Percentiles rank a stretch among this genome's conserved stretches.
These are phyloP conservation scores for Thalassiosira mediterranea DNA, from an alignment of 352 stramenopile genomes.

Conservation along the genomic window DNA sequence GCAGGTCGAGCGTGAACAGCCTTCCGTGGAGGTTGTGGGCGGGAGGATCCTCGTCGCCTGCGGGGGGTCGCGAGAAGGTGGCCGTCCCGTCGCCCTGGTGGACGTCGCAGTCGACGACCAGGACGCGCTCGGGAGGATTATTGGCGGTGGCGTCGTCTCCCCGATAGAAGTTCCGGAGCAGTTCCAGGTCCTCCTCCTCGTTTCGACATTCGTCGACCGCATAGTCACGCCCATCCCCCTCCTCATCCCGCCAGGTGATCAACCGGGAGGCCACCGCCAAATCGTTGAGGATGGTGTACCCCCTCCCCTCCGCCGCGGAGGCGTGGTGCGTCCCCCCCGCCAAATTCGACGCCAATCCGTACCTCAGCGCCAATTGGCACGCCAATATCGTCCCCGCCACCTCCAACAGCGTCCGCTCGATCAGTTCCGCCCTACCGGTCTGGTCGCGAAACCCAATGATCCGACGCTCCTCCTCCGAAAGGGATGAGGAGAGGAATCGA, in stretches of 20 bases:
- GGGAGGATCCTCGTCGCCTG: not conserved
- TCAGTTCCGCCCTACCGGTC: constrained; percentile 63
- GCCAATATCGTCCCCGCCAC: constrained; percentile 81
- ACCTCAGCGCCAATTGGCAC: constrained; percentile 72
- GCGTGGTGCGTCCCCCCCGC: constrained; percentile 85
- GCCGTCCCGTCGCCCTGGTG: constrained; percentile 86
- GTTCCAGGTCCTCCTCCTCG: not conserved
- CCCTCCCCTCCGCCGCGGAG: constrained; percentile 58
- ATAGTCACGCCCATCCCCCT: constrained; percentile 1
- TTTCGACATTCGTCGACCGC: not conserved
- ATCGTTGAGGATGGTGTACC: constrained; percentile 86
- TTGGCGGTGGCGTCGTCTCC: constrained; percentile 25
- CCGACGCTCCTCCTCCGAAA: constrained; percentile 59
- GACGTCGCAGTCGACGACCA: constrained; percentile 84
- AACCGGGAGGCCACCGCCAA: constrained; percentile 67
- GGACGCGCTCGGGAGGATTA: constrained; percentile 61
- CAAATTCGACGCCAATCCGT: constrained; percentile 83
- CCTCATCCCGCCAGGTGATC: constrained; percentile 44
- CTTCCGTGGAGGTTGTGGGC: constrained; percentile 35
- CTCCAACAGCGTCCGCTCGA: constrained; percentile 82
- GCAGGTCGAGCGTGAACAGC: constrained; percentile 78
- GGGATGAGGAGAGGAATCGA: constrained; percentile 55
- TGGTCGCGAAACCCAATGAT: constrained; percentile 76
- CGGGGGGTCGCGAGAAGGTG: constrained; percentile 52
- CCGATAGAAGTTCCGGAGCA: constrained; percentile 35